phyloP scores from a whole-genome alignment of 106 monocot genomes.

The Dactylorhiza incarnata region DNA sequence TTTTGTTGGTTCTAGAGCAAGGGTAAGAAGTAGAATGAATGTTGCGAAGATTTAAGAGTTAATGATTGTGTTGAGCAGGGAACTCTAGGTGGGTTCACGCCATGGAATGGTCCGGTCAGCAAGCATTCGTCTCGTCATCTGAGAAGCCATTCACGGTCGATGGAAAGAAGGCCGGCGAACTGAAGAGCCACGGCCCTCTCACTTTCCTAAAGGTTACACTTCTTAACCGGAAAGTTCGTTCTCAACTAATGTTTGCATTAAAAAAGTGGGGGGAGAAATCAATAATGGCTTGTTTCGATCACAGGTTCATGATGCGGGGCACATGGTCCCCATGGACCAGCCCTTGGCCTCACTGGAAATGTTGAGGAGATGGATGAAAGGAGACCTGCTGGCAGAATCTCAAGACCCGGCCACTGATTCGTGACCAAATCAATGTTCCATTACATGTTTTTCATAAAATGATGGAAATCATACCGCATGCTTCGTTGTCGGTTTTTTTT shows the following conservation, averaged over 20 bases:
- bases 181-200: slow-evolving; percentile 75
- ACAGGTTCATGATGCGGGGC: slow-evolving; percentile 84
- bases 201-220: slow-evolving; percentile 71
- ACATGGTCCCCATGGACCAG: slow-evolving; percentile 97
- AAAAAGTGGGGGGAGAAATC: neutral
- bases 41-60: neutral
- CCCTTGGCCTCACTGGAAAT: slow-evolving; percentile 78
- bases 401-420: slow-evolving; percentile 4
- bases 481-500: too few relatives aligned
- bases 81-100: slow-evolving; percentile 95
- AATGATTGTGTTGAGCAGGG: slow-evolving; percentile 34
- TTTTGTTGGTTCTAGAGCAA: too few relatives aligned
- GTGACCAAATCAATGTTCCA: neutral
- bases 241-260: neutral
- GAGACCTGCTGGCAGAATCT: slow-evolving; percentile 14
- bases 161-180: slow-evolving; percentile 50
- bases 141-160: slow-evolving; percentile 56
- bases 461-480: too few relatives aligned
- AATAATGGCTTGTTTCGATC: neutral
- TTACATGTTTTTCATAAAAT: neutral
- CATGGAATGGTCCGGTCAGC: slow-evolving; percentile 93
- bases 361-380: slow-evolving; percentile 72
- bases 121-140: slow-evolving; percentile 40
- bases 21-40: neutral
- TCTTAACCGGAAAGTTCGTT: neutral